phyloP scores from a whole-genome alignment of 2,329 filamentous ascomycete species.

The Bisporella sp. region DNA sequence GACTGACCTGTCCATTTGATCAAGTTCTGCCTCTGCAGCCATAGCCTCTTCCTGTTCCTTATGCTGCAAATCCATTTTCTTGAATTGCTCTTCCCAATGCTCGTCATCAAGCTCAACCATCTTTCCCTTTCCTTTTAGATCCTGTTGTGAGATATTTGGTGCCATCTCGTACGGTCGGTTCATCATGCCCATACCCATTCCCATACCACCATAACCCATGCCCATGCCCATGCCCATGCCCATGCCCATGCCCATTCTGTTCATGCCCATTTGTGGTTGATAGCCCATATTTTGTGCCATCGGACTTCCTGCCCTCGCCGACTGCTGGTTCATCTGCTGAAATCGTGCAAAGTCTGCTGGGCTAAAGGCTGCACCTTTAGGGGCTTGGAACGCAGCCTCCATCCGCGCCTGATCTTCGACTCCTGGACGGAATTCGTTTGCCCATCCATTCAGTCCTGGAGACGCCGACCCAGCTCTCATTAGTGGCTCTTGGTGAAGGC shows the following conservation, averaged over 20 bases:
- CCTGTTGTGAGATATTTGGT: constrained; percentile 37
- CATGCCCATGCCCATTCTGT: constrained; percentile 38
- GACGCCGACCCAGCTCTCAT: constrained; percentile 23
- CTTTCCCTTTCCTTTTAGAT: constrained; percentile 76
- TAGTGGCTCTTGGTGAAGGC: constrained; percentile 20
- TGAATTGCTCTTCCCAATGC: constrained; percentile 96
- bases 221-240: constrained; percentile 33
- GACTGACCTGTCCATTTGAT: constrained; percentile 82
- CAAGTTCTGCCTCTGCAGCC: constrained; percentile 55
- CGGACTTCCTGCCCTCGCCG: constrained; percentile 54
- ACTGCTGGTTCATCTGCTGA: constrained; percentile 60
- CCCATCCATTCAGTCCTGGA: constrained; percentile 46
- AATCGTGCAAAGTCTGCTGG: constrained; percentile 85
- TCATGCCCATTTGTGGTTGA: constrained; percentile 34
- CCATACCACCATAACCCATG: constrained; percentile 49
- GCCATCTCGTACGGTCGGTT: constrained; percentile 35
- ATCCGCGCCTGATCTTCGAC: constrained; percentile 52
- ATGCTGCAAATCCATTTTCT: constrained; percentile 66
- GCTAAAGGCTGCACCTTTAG: constrained; percentile 57
- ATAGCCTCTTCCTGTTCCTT: constrained; percentile 36
- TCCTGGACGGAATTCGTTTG: constrained; percentile 55
- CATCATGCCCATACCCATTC: constrained; percentile 45
- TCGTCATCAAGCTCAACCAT: constrained; percentile 89
- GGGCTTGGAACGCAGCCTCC: constrained; percentile 62
- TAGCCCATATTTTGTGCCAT: constrained; percentile 41